phyloP scores from a whole-genome alignment of 495 filamentous ascomycete genomes.

The Hypoxylon perforatum region DNA sequence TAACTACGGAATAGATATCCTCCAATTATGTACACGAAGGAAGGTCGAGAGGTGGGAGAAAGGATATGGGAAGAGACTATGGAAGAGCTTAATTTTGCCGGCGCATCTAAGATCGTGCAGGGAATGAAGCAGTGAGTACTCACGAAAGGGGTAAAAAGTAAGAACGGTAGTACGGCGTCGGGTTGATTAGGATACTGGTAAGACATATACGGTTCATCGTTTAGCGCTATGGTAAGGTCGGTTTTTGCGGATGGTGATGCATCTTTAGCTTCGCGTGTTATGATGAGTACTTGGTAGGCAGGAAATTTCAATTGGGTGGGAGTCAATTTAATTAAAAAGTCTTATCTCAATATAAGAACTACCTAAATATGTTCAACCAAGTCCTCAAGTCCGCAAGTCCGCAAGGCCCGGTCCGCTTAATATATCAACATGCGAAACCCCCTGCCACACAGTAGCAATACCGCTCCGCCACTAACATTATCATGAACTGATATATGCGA shows the following conservation, averaged over 20 bases:
- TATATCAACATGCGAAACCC: too few species aligned
- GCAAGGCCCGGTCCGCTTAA: too few species aligned
- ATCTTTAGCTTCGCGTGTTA: not conserved
- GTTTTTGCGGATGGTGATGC: not conserved
- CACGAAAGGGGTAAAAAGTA: not conserved
- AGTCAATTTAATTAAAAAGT: not conserved
- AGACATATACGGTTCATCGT: not conserved
- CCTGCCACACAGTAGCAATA: too few species aligned
- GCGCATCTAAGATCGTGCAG: constrained; percentile 48
- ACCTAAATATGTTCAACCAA: too few species aligned
- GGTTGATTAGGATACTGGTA: not conserved
- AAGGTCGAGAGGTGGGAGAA: constrained; percentile 50
- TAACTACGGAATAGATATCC: constrained; percentile 27
- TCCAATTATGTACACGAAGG: constrained; percentile 47
- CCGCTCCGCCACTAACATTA: too few species aligned
- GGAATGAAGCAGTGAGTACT: constrained; percentile 22
- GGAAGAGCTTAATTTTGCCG: constrained; percentile 55
- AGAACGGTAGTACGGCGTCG: not conserved
- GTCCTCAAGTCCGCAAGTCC: too few species aligned
- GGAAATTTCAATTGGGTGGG: not conserved
- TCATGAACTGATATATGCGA: too few species aligned
- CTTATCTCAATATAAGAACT: not conserved
- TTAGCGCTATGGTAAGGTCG: not conserved
- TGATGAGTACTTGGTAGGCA: too few species aligned
- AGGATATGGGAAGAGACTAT: constrained; percentile 59